Base-by-base conservation (phyloP, 306 rosid genomes). In the Myrica gale region DNA sequence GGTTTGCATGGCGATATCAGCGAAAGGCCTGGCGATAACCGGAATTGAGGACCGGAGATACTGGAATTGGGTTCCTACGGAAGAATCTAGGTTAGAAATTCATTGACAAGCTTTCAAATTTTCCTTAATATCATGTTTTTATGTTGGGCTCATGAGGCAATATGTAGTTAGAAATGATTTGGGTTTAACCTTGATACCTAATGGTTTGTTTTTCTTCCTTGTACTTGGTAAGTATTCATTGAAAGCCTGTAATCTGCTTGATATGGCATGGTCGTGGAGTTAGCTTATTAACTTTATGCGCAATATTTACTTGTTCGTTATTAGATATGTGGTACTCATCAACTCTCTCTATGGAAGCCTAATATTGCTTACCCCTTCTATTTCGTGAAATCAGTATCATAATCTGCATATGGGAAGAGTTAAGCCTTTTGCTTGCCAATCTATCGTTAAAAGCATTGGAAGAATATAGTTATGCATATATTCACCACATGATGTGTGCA, bases 11-110 rank as follows among this genome's bases (percentile, higher is more conserved):
- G 84, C 92, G 15, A 85, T 93, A 54, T 93, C 97, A 6, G 91
- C 98, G 0, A 93, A 69, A 83, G 98, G 84, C 3, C 69, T 93
- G 98, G 78, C 84, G 4, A 91, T 93, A 69, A 93, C 96, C 12
- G 98, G 98, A 75, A 93, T 93, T 47, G 98, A 93, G 50, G 88
- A 87, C 51, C 78, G 16, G 45, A 89, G 98, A 78, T 93, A 93
- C 81, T 93, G 98, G 98, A 93, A 83, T 73, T 93, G 97, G 98
- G 55, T 93, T 85, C 87, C 91, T 20, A 93, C 98, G n/a, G 93
- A 93, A 79, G 98, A 93, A 78, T 93, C 98, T 58, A 90, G 98
- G 98, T 91, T 63, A 78, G 85, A 41, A 69, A 39, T 23, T 10
- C 53, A 48, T 48, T 48, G 1, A 48, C 5, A 48, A 48, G 53